phyloP scores from a whole-genome alignment of 2,329 filamentous ascomycete genomes.

The Colletotrichum caudatum region DNA sequence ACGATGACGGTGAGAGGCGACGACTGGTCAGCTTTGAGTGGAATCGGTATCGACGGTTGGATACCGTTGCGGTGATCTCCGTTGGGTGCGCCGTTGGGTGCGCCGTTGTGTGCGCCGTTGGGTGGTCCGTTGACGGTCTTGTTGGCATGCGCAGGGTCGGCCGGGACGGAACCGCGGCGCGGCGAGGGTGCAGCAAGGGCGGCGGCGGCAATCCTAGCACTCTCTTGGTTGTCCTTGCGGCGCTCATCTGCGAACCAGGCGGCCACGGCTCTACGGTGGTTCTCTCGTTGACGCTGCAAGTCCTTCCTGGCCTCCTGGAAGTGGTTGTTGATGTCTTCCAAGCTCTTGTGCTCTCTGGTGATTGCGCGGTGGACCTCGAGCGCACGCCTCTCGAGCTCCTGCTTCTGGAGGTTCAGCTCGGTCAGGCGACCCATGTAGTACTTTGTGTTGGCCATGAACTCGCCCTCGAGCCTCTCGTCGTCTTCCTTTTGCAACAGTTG shows the following conservation, averaged over 20 bases:
- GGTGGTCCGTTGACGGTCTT: background rate
- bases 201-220: constrained; percentile 30
- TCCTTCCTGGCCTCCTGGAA: constrained; percentile 11
- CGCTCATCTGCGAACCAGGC: constrained; percentile 21
- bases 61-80: constrained; percentile 1
- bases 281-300: constrained; percentile 1
- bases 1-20: constrained; percentile 45
- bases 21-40: background rate
- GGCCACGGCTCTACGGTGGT: background rate
- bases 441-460: constrained; percentile 22
- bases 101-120: constrained; percentile 7
- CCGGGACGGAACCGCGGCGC: background rate
- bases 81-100: constrained; percentile 15
- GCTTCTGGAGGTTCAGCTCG: constrained; percentile 23
- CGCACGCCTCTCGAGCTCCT: constrained; percentile 32
- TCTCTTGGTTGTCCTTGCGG: constrained; percentile 14
- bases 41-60: background rate
- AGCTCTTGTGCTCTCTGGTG: constrained; percentile 15
- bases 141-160: constrained; percentile 8
- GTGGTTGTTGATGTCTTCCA: constrained; percentile 20
- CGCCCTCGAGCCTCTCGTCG: constrained; percentile 14
- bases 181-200: constrained; percentile 22
- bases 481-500: constrained; percentile 14
- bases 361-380: constrained; percentile 28
- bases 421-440: constrained; percentile 3